Evolutionary conservation across 1,284 basidiomycete genomes (phyloP).

Genomic region (Mycena sp.): DNA sequence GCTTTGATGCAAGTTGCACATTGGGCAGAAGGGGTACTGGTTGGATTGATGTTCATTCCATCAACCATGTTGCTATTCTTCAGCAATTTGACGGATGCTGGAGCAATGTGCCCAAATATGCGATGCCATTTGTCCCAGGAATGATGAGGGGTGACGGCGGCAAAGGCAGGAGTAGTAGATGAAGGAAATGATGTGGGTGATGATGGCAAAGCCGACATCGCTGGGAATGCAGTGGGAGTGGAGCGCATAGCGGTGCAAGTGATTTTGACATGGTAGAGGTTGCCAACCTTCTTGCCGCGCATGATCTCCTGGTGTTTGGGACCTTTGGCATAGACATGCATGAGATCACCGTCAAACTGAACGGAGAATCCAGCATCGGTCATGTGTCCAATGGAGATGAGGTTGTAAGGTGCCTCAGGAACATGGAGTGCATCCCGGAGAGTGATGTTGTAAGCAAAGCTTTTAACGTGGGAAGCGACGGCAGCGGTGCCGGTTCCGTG

Average conservation of each 20-base stretch:
- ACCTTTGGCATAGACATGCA: background rate
- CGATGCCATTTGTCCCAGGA: constrained; percentile 15
- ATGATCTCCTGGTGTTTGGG: constrained; percentile 12
- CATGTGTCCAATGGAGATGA: constrained; percentile 44
- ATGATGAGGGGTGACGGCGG: background rate
- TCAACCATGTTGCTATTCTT: constrained; percentile 3
- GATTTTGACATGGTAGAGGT: constrained; percentile 15
- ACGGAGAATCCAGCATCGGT: constrained; percentile 26
- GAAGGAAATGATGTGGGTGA: background rate
- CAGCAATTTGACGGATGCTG: background rate
- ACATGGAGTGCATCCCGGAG: constrained; percentile 44
- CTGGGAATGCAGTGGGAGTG: background rate
- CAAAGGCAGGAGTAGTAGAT: background rate
- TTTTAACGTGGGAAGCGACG: constrained; percentile 24
- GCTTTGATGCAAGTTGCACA: constrained; percentile 2
- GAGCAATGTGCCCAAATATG: constrained; percentile 5
- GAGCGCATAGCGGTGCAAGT: background rate
- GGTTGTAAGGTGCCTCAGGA: constrained; percentile 44
- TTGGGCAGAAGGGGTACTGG: background rate
- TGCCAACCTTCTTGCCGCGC: constrained; percentile 12
- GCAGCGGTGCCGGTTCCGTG: constrained; percentile 19
- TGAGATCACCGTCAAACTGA: constrained; percentile 13
- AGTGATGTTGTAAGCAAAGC: constrained; percentile 19
- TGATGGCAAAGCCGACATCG: too few relatives aligned
- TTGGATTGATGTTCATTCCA: constrained; percentile 5